A percentile compares a stretch with the other conserved stretches of the same genome.
These are phyloP conservation scores for Sphagnum magellanicum DNA, from an alignment of 228 moss, liverwort and hornwort genomes.

Conservation along the genomic window DNA sequence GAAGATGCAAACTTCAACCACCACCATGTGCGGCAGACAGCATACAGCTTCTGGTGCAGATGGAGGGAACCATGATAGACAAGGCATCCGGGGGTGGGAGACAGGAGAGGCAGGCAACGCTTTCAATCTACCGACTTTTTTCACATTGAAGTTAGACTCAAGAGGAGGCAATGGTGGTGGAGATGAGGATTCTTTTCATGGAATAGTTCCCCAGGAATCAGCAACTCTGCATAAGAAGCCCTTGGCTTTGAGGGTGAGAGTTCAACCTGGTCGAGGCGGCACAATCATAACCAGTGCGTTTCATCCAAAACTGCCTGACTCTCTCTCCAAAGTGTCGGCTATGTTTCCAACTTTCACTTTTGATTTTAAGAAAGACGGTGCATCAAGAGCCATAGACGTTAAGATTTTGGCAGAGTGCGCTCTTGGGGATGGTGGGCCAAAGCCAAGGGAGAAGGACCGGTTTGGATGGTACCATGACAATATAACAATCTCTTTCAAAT, in stretches of 20 bases:
- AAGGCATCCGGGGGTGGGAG: no score
- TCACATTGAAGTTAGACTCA: slow-evolving; percentile 1
- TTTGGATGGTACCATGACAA: slow-evolving; percentile 12
- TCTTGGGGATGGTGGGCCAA: slow-evolving; percentile 8
- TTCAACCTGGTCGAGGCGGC: slow-evolving; percentile 6
- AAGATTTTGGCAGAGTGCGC: slow-evolving; percentile 7
- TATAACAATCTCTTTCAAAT: slow-evolving; percentile 6
- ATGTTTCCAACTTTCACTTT: slow-evolving; percentile 10
- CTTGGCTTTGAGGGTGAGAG: not conserved
- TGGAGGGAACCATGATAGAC: not conserved
- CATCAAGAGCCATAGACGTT: not conserved
- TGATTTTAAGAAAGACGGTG: slow-evolving; percentile 3
- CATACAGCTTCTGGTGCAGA: slow-evolving; percentile 1
- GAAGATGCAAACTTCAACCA: not conserved
- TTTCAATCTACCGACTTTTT: not conserved
- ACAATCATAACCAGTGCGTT: not conserved
- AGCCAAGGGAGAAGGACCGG: slow-evolving; percentile 6
- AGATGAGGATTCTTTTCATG: not conserved
- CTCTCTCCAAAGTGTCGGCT: slow-evolving; percentile 4
- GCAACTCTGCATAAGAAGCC: not conserved
- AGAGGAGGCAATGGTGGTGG: slow-evolving; percentile 2
- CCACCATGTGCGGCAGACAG: slow-evolving; percentile 1
- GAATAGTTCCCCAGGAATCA: not conserved
- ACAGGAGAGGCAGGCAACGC: no score
- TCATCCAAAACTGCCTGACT: not conserved